Evolutionary conservation across 2,329 filamentous ascomycete species (phyloP).

Genomic region (Sordariomycetes sp.): DNA sequence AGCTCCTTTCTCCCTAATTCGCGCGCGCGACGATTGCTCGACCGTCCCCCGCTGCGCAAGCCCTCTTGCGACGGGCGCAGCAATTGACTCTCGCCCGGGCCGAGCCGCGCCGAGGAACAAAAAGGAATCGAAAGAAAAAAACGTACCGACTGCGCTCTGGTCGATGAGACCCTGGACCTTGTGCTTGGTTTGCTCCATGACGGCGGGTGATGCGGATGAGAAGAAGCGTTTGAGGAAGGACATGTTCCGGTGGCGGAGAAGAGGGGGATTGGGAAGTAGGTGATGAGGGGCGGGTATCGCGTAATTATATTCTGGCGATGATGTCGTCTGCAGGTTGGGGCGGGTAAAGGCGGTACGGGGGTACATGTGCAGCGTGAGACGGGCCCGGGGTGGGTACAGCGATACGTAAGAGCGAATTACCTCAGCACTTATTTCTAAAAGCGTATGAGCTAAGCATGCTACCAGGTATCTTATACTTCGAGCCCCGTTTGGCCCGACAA

Average conservation of each 20-base stretch:
- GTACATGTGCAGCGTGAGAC: too few relatives aligned
- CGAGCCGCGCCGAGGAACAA: not conserved
- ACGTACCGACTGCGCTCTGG: not conserved
- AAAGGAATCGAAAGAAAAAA: not conserved
- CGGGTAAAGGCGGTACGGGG: not conserved
- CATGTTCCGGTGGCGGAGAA: not conserved
- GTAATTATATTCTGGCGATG: not conserved
- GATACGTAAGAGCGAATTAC: too few relatives aligned
- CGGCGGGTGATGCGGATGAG: not conserved
- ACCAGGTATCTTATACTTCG: too few relatives aligned
- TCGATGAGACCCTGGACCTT: slow-evolving; percentile 1
- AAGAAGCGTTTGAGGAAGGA: not conserved
- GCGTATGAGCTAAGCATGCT: too few relatives aligned
- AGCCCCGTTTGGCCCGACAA: too few relatives aligned
- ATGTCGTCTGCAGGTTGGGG: not conserved
- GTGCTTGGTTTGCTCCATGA: not conserved
- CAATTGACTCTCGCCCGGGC: not conserved
- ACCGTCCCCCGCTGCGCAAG: not conserved
- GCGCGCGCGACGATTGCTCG: too few relatives aligned
- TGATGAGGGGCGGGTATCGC: not conserved
- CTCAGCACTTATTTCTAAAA: too few relatives aligned
- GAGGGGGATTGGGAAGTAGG: not conserved
- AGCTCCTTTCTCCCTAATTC: not conserved
- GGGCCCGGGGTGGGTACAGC: too few relatives aligned
- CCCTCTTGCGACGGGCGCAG: too few relatives aligned